Evolutionary conservation across 148 eudicot species (phyloP).

Genomic region (Linanthus parryae): DNA sequence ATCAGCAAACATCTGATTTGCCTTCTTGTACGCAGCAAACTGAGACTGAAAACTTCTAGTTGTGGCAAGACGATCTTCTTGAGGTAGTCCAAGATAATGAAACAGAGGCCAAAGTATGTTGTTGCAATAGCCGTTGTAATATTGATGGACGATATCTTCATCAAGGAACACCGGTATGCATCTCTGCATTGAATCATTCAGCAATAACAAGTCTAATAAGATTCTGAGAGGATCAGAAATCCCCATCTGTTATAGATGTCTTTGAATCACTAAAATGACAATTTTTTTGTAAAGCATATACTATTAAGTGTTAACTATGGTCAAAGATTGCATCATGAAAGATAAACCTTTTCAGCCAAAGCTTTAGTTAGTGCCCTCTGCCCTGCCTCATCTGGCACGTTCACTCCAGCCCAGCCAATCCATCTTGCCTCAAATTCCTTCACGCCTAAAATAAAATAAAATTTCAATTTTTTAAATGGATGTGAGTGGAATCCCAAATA

Average conservation of each 20-base stretch:
- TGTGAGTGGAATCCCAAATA: background rate
- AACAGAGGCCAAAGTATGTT: slow-evolving; percentile 92
- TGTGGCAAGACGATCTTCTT: slow-evolving; percentile 89
- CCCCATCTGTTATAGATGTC: no score
- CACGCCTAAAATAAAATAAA: slow-evolving; percentile 65
- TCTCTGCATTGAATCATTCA: slow-evolving; percentile 38
- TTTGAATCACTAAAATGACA: no score
- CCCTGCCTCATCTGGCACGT: slow-evolving; percentile 87
- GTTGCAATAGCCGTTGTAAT: slow-evolving; percentile 93
- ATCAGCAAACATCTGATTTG: slow-evolving; percentile 93
- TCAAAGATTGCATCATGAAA: no score
- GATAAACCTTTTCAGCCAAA: slow-evolving; percentile 72
- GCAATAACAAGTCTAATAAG: background rate
- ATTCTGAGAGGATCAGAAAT: no score
- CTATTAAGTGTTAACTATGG: no score
- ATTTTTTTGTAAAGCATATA: no score
- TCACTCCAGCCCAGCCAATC: slow-evolving; percentile 98
- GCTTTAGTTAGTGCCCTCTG: slow-evolving; percentile 68
- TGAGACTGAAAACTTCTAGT: slow-evolving; percentile 92
- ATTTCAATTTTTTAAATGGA: no score
- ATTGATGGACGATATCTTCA: slow-evolving; percentile 85
- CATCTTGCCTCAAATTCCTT: slow-evolving; percentile 92
- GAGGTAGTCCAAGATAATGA: slow-evolving; percentile 92
- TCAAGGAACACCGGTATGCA: slow-evolving; percentile 93
- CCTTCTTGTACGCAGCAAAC: slow-evolving; percentile 82